Percentiles rank a stretch among this genome's conserved stretches.
Conservation (phyloP, 2,329 filamentous ascomycete species). For the Fusarium oligoseptatum region DNA sequence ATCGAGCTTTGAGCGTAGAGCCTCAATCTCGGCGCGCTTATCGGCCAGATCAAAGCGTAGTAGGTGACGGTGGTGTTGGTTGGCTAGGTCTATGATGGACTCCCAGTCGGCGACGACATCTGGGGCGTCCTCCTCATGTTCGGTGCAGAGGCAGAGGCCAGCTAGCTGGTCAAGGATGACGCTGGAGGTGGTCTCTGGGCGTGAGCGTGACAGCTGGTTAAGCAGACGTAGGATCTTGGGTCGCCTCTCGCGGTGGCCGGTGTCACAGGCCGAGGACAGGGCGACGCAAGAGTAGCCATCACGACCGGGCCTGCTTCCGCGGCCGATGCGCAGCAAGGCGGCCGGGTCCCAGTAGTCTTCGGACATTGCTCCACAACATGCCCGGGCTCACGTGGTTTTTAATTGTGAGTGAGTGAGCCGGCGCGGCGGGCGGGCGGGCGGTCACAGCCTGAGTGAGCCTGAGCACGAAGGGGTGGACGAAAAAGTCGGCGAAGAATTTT, state of each 20-base stretch:
- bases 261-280: background rate
- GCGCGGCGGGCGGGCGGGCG: background rate
- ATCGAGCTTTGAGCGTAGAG: background rate
- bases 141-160: background rate
- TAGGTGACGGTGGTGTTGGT: background rate
- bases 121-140: slow-evolving; percentile 1
- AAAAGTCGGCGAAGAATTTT: slow-evolving; percentile 2
- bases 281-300: background rate
- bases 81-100: slow-evolving; percentile 1
- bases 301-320: background rate
- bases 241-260: background rate
- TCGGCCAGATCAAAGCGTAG: slow-evolving; percentile 1
- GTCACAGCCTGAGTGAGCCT: too few species aligned
- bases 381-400: background rate
- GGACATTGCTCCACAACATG: slow-evolving; percentile 3
- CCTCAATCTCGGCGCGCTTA: background rate
- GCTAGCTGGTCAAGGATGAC: background rate
- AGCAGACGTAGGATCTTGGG: background rate
- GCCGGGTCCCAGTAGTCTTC: slow-evolving; percentile 2
- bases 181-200: background rate
- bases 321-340: slow-evolving; percentile 2
- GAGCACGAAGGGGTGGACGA: background rate
- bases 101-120: background rate
- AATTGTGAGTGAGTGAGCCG: background rate
- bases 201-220: background rate